Evolutionary conservation across 768 basidiomycete genomes (phyloP), one percentile per base, ranked within the genome.

Genomic region (Polyporus arcularius): DNA sequence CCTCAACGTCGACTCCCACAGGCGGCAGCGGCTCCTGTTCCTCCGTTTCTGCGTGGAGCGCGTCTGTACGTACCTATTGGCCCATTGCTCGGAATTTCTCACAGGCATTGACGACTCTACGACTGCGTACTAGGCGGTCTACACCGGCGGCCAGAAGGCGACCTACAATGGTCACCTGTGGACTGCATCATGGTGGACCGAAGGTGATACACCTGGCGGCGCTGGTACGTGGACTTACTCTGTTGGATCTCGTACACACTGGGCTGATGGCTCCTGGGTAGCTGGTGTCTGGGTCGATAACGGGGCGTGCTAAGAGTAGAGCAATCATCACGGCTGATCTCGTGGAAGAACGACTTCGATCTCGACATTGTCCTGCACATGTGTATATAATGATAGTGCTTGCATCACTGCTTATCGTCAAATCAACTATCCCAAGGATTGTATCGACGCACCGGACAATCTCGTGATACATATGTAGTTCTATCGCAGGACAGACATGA

Each of bases 181-280:
- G 85, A 82, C 80, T 16, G 84, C 82, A 16, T 75, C 80, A 69
- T 87, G 85, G 85, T 86, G 85, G 85, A 85, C 85, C 6, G 73
- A 82, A 64, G 80, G 74, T 28, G 85, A 88, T 60, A 79, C 73
- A 46, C 85, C 85, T 14, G 84, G 84, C 61, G 80, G 78, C 6
- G 53, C 77, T 53, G 80, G 82, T 82, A 62, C 57, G 79, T 71
- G n/a, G 35, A 11, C 35, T 35, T 35, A 8, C 16, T 4, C 35
- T n/a, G 35, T 11, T 57, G 26, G 41, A 42, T 35, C 30, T 15
- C 4, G 12, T 42, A 7, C 40, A 35, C 30, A 48, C 67, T 28
- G 53, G 53, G 42, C 38, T 63, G 18, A 26, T 26, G 4, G 58
- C n/a, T 30, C 18, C 30, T 42, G 16, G 9, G 4, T 55, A 83